phyloP scores from a whole-genome alignment of 1,284 basidiomycete genomes.

The Trametes sp. region DNA sequence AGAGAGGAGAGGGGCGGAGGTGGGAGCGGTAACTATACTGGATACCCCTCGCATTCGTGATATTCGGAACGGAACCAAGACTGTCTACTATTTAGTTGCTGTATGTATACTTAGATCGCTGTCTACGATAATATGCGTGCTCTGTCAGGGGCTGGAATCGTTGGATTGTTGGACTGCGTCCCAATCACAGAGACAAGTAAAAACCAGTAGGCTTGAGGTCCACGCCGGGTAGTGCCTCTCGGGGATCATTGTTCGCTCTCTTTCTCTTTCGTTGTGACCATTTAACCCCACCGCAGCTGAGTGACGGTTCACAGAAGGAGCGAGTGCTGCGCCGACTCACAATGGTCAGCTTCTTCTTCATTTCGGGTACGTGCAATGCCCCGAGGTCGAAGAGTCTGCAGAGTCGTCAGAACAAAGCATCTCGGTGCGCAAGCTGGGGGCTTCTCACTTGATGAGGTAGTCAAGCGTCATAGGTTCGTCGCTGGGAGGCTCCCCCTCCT shows the following conservation, averaged over 20 bases:
- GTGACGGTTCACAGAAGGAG: neutral
- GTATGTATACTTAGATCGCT: neutral
- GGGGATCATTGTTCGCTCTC: no score
- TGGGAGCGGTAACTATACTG: conserved; percentile 12
- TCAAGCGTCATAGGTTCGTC: neutral
- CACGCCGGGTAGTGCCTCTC: no score
- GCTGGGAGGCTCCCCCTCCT: conserved; percentile 4
- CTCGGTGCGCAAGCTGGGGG: no score
- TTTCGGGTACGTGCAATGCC: conserved; percentile 13
- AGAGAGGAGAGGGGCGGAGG: conserved; percentile 45
- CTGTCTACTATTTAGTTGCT: neutral
- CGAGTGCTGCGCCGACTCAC: conserved; percentile 11
- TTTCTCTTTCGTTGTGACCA: no score
- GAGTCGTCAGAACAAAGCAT: no score
- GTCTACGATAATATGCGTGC: neutral
- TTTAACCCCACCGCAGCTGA: no score
- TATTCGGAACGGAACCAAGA: neutral
- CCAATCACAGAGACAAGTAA: no score
- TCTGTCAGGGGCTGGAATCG: no score
- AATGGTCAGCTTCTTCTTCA: conserved; percentile 24
- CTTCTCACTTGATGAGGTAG: neutral
- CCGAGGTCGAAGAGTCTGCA: conserved; percentile 22
- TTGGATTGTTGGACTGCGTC: no score
- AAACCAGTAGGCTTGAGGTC: no score
- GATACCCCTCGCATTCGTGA: conserved; percentile 6